Percentiles rank a stretch among this genome's conserved stretches.
Evolutionary conservation across 352 stramenopile species (phyloP).

Genomic region (Saprolegnia parasitica): DNA sequence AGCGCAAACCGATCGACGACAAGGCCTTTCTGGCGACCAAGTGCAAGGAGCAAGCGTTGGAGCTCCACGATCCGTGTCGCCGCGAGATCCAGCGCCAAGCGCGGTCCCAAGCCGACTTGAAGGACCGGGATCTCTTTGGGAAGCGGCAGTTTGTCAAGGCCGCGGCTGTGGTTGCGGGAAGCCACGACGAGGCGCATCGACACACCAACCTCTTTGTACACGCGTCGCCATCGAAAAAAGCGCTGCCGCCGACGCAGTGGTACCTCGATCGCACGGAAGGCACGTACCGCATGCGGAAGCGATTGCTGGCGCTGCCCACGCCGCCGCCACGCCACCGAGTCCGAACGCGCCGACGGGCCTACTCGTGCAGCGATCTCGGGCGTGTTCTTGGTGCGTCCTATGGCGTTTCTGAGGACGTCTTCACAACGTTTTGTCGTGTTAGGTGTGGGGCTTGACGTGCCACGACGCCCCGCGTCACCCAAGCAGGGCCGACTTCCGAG

Average conservation of each 20-base stretch:
- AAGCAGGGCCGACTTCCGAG: neutral
- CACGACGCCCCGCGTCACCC: neutral
- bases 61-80: neutral
- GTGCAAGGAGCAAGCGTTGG: neutral
- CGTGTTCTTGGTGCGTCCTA: neutral
- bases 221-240: neutral
- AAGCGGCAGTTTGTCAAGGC: slow-evolving; percentile 4
- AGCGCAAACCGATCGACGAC: neutral
- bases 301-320: slow-evolving; percentile 28
- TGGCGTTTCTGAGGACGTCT: neutral
- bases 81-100: slow-evolving; percentile 11
- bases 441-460: neutral
- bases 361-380: slow-evolving; percentile 6
- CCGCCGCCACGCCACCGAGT: neutral
- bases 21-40: neutral
- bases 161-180: neutral
- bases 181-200: neutral
- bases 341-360: neutral
- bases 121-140: slow-evolving; percentile 8
- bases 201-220: slow-evolving; percentile 12
- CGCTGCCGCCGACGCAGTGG: slow-evolving; percentile 25
- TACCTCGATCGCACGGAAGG: slow-evolving; percentile 65
- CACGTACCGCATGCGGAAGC: slow-evolving; percentile 59
- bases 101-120: neutral
- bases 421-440: neutral